Percentiles rank a stretch among this genome's conserved stretches.
Evolutionary conservation across 495 filamentous ascomycete species (phyloP).

Genomic region (Daldinia bambusicola): DNA sequence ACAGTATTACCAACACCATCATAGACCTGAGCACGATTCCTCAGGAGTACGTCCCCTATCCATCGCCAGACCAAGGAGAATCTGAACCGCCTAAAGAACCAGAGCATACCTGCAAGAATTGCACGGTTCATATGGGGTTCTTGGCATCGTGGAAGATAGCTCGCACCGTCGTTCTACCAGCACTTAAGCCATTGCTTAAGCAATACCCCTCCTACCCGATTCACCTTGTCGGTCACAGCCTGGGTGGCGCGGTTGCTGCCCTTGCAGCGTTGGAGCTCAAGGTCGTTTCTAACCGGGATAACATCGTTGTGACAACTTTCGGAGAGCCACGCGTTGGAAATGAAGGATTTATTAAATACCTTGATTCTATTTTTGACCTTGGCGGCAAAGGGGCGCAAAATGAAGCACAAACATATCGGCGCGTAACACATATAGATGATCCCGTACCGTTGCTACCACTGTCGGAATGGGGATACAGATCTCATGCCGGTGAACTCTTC

Average conservation of each 20-base stretch:
- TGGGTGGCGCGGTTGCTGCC: slow-evolving; percentile 91
- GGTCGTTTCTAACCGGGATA: slow-evolving; percentile 66
- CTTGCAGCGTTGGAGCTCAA: slow-evolving; percentile 80
- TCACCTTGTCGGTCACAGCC: slow-evolving; percentile 85
- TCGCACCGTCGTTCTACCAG: slow-evolving; percentile 68
- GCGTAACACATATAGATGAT: slow-evolving; percentile 87
- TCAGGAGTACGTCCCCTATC: slow-evolving; percentile 91
- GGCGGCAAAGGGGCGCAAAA: slow-evolving; percentile 35
- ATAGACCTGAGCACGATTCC: slow-evolving; percentile 87
- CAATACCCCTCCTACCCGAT: slow-evolving; percentile 76
- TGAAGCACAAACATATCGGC: slow-evolving; percentile 66
- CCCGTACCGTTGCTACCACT: slow-evolving; percentile 90
- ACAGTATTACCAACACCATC: slow-evolving; percentile 89
- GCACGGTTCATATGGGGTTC: slow-evolving; percentile 93
- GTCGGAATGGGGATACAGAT: slow-evolving; percentile 83
- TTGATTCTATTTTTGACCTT: slow-evolving; percentile 73
- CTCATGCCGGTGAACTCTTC: slow-evolving; percentile 87
- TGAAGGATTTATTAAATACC: slow-evolving; percentile 69
- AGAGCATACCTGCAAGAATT: slow-evolving; percentile 72
- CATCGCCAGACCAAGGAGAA: slow-evolving; percentile 59
- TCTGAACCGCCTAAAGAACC: slow-evolving; percentile 39
- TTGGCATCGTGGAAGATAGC: slow-evolving; percentile 82
- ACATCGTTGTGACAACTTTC: slow-evolving; percentile 82
- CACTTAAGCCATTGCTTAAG: slow-evolving; percentile 62
- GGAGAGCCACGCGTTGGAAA: slow-evolving; percentile 92